A percentile compares a stretch with the other conserved stretches of the same genome.
phyloP scores from a whole-genome alignment of 768 basidiomycete species.

The Mycena leptocephala region DNA sequence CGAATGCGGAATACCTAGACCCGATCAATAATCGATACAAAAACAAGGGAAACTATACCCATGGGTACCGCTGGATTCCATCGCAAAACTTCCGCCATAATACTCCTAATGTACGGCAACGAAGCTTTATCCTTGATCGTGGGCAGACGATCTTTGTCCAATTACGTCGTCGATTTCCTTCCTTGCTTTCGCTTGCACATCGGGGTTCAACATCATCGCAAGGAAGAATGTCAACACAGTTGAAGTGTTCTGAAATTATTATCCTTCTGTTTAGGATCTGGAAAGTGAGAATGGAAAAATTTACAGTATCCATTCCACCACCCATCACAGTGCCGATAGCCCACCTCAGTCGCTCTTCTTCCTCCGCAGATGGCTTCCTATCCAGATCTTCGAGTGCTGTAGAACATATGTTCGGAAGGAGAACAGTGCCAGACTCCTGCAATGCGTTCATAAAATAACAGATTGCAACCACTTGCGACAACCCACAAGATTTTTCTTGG shows the following conservation, averaged over 20 bases:
- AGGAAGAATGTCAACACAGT: constrained; percentile 24
- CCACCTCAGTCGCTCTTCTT: neutral
- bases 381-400: neutral
- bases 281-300: too few species aligned
- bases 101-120: constrained; percentile 25
- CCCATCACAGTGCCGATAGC: constrained; percentile 2
- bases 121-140: constrained; percentile 8
- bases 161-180: constrained; percentile 22
- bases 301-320: constrained; percentile 17
- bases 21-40: neutral
- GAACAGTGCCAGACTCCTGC: neutral
- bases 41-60: constrained; percentile 19
- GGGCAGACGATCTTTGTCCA: constrained; percentile 27
- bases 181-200: constrained; percentile 19
- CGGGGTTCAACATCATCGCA: constrained; percentile 28
- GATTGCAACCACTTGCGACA: neutral
- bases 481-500: constrained; percentile 15
- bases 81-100: constrained; percentile 27
- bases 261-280: neutral
- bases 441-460: neutral
- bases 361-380: neutral
- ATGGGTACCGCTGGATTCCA: constrained; percentile 25
- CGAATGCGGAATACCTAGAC: neutral
- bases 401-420: neutral
- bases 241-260: neutral